Base-by-base conservation (phyloP, 2,329 filamentous ascomycete species). In the Trichophaea hybrida region DNA sequence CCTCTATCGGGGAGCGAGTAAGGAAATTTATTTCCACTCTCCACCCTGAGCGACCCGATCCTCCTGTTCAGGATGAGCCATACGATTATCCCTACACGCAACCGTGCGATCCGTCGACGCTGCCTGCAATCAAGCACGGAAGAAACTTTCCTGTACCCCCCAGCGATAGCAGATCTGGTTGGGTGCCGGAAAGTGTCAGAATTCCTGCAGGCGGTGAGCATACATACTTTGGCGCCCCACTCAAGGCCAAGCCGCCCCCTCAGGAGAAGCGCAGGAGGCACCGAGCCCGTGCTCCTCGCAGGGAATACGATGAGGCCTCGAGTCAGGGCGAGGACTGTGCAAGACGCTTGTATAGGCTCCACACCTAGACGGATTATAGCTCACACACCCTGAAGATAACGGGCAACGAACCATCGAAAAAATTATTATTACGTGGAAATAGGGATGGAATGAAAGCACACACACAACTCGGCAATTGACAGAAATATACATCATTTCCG, bases 61-160 rank as follows among this genome's bases (percentile, higher is more conserved):
- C 55, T 13, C 55, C 55, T 31, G 31, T 12, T 13, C 34, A 50
- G 17, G 32, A 58, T 37, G 6, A 24, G 17, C 53, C 35, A 10
- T 50, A 49, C 33, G 55, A 58, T 12, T 51, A 58, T 51, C 55
- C 55, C 12, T 35, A 49, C 46, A 58, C 55, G 15, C 17, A 17
- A 12, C 40, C 43, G 8, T 58, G 55, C 55, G 54, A 56, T 34
- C 54, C 54, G 4, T 17, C 54, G 5, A 48, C 54, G 12, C 10
- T 56, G 13, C 54, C 54, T 24, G 48, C 10, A 15, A 43, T 43
- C 4, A 43, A 43, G 38, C 10, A 43, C 38, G 38, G 38, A 43
- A 10, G 38, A 10, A 43, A 43, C 38, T 43, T 43, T 4, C 38
- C 38, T 10, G n/a, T 43, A 10, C 48, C 48, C 48, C n/a, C 48